Evolutionary conservation across 148 eudicot species (phyloP), one percentile per base, ranked within the genome.

Genomic region (Nyssa sinensis): DNA sequence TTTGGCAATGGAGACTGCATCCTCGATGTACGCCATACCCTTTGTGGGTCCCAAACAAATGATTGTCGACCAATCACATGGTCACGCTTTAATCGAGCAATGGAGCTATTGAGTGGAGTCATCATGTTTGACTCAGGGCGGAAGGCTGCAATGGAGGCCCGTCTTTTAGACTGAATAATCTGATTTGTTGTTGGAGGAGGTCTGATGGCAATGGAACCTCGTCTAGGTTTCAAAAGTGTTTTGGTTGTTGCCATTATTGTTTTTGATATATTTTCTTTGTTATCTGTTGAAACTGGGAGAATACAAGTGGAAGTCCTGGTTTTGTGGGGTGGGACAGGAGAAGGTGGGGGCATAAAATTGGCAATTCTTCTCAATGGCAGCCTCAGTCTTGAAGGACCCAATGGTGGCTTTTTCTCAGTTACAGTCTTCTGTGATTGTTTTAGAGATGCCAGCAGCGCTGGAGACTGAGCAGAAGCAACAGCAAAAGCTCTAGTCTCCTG

Each of bases 401-500:
- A 39, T 25, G 97, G 98, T 32, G 97, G 98, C 81, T 73, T 88
- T 57, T 66, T 87, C 65, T 86, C 91, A 49, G 83, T 64, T 44
- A 81, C 24, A 28, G 67, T 72, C 58, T 80, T 90, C 71, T 78
- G 88, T 53, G 80, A 66, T 69, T 85, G 89, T 74, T 70, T 85
- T 77, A 68, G 34, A 24, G 81, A 65, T 77, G 87, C 67, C 35
- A 74, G n/a, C n/a, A n/a, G 19, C 2, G 82, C 64, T 58, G 96
- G 75, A 55, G 85, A 81, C 60, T 82, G 88, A 65, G 88, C 55
- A 71, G 89, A 78, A 82, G 76, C 83, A 62, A 86, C 78, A 75
- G 90, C 89, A 34, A 84, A 74, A 74, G 91, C 87, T 84, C 84
- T 75, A 58, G 33, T 87, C 82, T 89, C 96, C 77, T 90, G 97